Conservation (phyloP, 2,329 filamentous ascomycete species). For the Xylariaceae sp. region DNA sequence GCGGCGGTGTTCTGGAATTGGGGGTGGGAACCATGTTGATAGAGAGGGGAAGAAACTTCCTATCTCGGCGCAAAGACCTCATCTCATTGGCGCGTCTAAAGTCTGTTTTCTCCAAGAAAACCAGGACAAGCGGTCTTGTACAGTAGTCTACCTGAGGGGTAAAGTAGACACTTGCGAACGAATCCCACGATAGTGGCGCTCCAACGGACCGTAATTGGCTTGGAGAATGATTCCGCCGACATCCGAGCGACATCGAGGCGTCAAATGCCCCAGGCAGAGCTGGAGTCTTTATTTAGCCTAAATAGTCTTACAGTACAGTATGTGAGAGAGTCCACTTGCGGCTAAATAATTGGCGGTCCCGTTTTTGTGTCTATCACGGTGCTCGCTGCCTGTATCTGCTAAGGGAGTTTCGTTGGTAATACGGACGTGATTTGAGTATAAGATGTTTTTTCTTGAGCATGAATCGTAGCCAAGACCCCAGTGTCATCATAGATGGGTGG, state of each 20-base stretch:
- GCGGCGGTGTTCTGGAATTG: slow-evolving; percentile 3
- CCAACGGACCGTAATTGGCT: slow-evolving; percentile 11
- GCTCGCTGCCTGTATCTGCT: no score
- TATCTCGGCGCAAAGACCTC: slow-evolving; percentile 13
- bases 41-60: slow-evolving; percentile 15
- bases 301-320: slow-evolving; percentile 10
- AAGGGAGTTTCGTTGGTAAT: neutral
- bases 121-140: neutral
- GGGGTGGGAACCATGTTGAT: neutral
- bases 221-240: slow-evolving; percentile 23
- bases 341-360: slow-evolving; percentile 29
- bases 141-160: slow-evolving; percentile 20
- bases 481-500: no score
- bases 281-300: slow-evolving; percentile 31
- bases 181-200: neutral
- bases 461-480: neutral
- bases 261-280: neutral
- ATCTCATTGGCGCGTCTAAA: slow-evolving; percentile 29
- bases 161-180: slow-evolving; percentile 2
- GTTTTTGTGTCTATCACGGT: slow-evolving; percentile 4
- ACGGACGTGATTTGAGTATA: neutral
- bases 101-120: slow-evolving; percentile 9
- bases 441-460: neutral
- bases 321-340: slow-evolving; percentile 21
- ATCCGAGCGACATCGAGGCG: slow-evolving; percentile 1